These are phyloP conservation scores for Dendrothele bispora DNA, from an alignment of 768 basidiomycete species.

Conservation along the genomic window DNA sequence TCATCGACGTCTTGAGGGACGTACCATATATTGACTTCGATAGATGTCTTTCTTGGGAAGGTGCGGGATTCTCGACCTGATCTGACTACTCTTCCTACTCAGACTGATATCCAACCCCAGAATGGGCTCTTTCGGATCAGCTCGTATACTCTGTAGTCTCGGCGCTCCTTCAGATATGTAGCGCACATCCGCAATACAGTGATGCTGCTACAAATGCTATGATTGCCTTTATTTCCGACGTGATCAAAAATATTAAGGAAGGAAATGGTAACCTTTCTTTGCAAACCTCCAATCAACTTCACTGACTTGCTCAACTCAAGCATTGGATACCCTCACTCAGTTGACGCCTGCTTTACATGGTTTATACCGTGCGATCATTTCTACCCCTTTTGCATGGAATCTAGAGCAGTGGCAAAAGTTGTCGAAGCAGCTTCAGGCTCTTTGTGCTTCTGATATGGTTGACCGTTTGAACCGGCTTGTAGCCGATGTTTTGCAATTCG, in stretches of 20 bases:
- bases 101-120: conserved; percentile 36
- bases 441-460: conserved; percentile 67
- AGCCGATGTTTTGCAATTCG: conserved; percentile 60
- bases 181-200: conserved; percentile 47
- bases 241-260: conserved; percentile 54
- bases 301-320: conserved; percentile 33
- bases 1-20: conserved; percentile 69
- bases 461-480: conserved; percentile 74
- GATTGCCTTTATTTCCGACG: conserved; percentile 54
- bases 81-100: conserved; percentile 4
- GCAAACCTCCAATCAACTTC: not conserved
- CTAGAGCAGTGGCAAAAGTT: conserved; percentile 62
- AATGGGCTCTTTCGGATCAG: conserved; percentile 87
- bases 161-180: conserved; percentile 69
- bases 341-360: conserved; percentile 83
- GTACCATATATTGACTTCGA: conserved; percentile 80
- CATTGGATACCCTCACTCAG: conserved; percentile 71
- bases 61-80: conserved; percentile 33
- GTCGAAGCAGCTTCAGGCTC: conserved; percentile 48
- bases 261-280: conserved; percentile 48
- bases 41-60: conserved; percentile 75
- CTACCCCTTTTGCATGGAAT: conserved; percentile 76
- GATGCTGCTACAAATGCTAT: conserved; percentile 58
- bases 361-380: conserved; percentile 81
- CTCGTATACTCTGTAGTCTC: conserved; percentile 78